These are phyloP conservation scores for Fusarium nodosum DNA, from an alignment of 2,329 filamentous ascomycete genomes.

Conservation along the genomic window DNA sequence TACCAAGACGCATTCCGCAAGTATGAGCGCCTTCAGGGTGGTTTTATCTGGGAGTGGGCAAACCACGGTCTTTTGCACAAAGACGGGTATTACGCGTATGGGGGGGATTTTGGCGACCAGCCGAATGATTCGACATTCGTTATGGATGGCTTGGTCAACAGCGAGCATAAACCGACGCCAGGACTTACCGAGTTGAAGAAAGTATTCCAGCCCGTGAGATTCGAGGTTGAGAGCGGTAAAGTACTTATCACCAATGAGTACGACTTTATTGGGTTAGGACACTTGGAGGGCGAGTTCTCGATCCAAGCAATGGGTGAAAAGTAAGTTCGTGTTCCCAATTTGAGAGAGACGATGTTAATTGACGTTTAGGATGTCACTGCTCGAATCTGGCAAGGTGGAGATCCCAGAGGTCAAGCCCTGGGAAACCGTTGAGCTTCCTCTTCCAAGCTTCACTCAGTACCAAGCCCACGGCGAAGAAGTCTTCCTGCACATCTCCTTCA, in stretches of 20 bases:
- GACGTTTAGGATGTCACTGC: accelerated
- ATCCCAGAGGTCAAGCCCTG: constrained; percentile 1
- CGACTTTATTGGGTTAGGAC: constrained; percentile 6
- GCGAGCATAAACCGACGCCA: constrained; percentile 16
- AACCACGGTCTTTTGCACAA: constrained; percentile 21
- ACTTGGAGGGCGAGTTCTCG: background rate
- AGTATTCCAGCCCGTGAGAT: constrained; percentile 16
- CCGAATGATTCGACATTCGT: constrained; percentile 19
- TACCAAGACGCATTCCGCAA: constrained; percentile 13
- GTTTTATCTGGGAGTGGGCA: constrained; percentile 29
- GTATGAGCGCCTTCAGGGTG: constrained; percentile 19
- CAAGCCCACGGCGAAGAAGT: background rate
- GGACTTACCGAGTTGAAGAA: constrained; percentile 14
- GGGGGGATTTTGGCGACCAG: constrained; percentile 23
- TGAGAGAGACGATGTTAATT: background rate
- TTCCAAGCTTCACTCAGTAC: background rate
- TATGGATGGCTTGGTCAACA: constrained; percentile 20
- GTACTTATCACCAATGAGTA: constrained; percentile 11
- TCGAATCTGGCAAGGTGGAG: background rate
- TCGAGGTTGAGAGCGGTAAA: background rate
- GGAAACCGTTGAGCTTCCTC: background rate
- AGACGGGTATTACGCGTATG: constrained; percentile 22
- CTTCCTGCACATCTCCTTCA: background rate
- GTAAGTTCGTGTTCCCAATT: background rate
- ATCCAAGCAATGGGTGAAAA: background rate